Conservation (phyloP, 148 eudicot species). For the Silene latifolia region DNA sequence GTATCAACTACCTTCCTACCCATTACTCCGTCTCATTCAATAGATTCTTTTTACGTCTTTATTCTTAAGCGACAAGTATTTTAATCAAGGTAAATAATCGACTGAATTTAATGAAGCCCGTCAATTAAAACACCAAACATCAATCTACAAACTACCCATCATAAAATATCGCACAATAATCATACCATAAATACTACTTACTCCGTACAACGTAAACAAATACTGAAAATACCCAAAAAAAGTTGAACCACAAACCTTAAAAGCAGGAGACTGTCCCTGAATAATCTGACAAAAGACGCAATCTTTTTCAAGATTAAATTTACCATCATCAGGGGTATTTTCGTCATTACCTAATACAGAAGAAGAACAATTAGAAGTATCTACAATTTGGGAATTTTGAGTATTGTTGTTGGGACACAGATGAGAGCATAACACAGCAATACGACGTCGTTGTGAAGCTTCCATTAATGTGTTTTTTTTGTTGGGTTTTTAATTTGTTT, state of each 20-base stretch:
- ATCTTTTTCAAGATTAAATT: slow-evolving; percentile 18
- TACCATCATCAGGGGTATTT: slow-evolving; percentile 15
- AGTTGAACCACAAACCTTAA: slow-evolving; percentile 46
- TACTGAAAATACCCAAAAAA: not conserved
- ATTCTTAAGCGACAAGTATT: no score
- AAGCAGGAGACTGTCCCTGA: slow-evolving; percentile 66
- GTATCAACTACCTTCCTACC: no score
- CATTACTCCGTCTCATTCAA: no score
- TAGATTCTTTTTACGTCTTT: no score
- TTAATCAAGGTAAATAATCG: not conserved
- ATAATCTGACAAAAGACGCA: slow-evolving; percentile 77
- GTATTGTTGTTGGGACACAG: slow-evolving; percentile 17
- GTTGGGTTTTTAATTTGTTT: no score
- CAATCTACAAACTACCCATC: slow-evolving; percentile 9
- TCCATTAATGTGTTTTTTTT: slow-evolving; percentile 25
- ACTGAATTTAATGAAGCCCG: not conserved
- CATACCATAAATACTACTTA: not conserved
- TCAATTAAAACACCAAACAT: not conserved
- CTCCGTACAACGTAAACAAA: no score
- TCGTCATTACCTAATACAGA: not conserved
- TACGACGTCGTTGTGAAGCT: slow-evolving; percentile 52
- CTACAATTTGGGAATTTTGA: slow-evolving; percentile 22
- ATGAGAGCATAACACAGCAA: slow-evolving; percentile 54
- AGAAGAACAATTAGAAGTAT: slow-evolving; percentile 34
- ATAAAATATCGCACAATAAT: not conserved